Conservation (phyloP, 1,284 basidiomycete species). For the Cystobasidium sp. region DNA sequence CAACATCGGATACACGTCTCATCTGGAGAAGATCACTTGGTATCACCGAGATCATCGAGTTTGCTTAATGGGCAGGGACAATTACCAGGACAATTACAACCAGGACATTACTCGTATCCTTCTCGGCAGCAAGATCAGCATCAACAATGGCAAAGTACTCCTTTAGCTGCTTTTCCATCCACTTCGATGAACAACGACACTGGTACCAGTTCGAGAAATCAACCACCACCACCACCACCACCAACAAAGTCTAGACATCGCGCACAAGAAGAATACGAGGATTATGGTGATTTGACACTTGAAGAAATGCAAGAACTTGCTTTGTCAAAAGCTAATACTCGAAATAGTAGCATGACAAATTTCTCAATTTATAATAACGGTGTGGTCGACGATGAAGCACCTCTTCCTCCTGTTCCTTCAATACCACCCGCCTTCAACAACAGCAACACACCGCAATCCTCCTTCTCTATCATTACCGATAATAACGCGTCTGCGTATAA, state of each 20-base stretch:
- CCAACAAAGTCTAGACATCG: too few relatives aligned
- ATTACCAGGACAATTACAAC: too few relatives aligned
- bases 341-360: background rate
- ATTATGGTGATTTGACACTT: background rate
- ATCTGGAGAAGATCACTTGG: background rate
- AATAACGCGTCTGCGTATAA: too few relatives aligned
- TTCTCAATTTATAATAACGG: background rate
- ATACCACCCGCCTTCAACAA: too few relatives aligned
- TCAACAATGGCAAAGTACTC: background rate
- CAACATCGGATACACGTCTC: background rate
- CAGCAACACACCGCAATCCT: background rate
- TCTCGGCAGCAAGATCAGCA: conserved; percentile 10
- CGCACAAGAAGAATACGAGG: background rate
- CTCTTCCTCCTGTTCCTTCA: background rate
- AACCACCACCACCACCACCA: too few relatives aligned
- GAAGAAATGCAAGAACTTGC: conserved; percentile 2
- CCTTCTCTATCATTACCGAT: background rate
- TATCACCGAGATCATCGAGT: background rate
- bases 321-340: background rate
- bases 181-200: too few relatives aligned
- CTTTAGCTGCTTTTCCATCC: too few relatives aligned
- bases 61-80: background rate
- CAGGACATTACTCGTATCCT: background rate
- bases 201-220: too few relatives aligned
- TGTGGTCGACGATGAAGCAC: background rate